A percentile compares a stretch with the other conserved stretches of the same genome.
phyloP scores from a whole-genome alignment of 306 rosid genomes.

The Malus sieversii region DNA sequence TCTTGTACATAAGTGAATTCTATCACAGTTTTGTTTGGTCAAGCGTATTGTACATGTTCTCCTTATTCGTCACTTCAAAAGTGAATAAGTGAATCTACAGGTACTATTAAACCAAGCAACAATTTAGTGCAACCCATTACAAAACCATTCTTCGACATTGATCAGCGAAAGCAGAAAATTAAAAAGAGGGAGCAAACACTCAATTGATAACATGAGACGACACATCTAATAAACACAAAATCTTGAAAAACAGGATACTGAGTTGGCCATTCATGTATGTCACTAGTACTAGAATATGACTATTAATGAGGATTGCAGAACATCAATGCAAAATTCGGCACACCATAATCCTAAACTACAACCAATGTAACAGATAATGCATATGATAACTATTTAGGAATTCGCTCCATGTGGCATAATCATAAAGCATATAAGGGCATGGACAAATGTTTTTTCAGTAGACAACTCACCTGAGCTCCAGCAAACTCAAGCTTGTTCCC shows the following conservation, averaged over 20 bases:
- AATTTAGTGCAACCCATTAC: background rate
- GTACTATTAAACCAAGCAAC: background rate
- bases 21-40: background rate
- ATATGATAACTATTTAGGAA: background rate
- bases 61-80: background rate
- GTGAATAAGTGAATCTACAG: background rate
- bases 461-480: slow-evolving; percentile 74
- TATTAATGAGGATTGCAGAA: background rate
- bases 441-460: background rate
- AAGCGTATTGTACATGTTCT: background rate
- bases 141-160: background rate
- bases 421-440: background rate
- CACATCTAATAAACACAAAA: background rate
- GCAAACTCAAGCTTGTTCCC: slow-evolving; percentile 89
- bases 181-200: background rate
- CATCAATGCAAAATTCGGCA: background rate
- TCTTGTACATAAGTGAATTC: background rate
- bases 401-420: background rate
- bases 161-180: too few species aligned
- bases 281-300: background rate
- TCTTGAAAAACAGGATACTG: background rate
- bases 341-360: background rate
- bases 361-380: background rate
- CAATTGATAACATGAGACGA: background rate
- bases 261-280: background rate